Base-by-base conservation (phyloP, 2,329 filamentous ascomycete genomes). In the Coniochaeta hoffmannii region DNA sequence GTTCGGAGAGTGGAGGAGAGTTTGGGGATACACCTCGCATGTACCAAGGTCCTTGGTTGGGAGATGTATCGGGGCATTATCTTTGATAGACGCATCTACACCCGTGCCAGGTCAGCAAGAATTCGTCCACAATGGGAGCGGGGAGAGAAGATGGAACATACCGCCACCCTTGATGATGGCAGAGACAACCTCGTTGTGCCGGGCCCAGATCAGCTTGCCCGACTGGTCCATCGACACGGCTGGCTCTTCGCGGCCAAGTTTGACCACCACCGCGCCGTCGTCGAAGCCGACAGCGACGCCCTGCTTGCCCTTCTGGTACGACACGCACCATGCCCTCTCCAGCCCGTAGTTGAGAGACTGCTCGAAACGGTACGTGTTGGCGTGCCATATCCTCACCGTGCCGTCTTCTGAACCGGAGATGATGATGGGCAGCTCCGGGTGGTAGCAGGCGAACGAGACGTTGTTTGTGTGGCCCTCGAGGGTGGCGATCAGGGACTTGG, bases 321-420 rank as follows among this genome's bases (percentile, higher is more conserved):
- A 87, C 49, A 97, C 90, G 81, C 94, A 97, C 94, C 94, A 99
- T 55, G 93, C 94, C 66, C 94, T 84, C 73, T 99, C 94, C 51
- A 99, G 76, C 30, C 92, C 94, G 71, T 99, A 99, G 75, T 90
- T 97, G 59, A 99, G 77, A 0, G 92, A 96, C 69, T 97, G 94
- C 72, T 97, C 94, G 58, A 97, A 82, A 62, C 94, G 83, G 73
- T 97, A 97, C 54, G 94, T 99, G 68, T 96, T 97, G 61, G 93
- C 92, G 70, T 99, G 92, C 94, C 94, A 99, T 71, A 99, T 92
- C 73, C 96, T 95, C 69, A 99, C 86, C 0, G 92, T 96, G 61
- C 93, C 93, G 71, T 99, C 94, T 73, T 99, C 94, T 26, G 93
- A 97, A 64, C 94, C 94, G 24, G 94, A 97, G 56, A 99, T 93